A percentile compares a stretch with the other conserved stretches of the same genome.
Conservation (phyloP, 495 filamentous ascomycete species). For the Penicillium herquei region DNA sequence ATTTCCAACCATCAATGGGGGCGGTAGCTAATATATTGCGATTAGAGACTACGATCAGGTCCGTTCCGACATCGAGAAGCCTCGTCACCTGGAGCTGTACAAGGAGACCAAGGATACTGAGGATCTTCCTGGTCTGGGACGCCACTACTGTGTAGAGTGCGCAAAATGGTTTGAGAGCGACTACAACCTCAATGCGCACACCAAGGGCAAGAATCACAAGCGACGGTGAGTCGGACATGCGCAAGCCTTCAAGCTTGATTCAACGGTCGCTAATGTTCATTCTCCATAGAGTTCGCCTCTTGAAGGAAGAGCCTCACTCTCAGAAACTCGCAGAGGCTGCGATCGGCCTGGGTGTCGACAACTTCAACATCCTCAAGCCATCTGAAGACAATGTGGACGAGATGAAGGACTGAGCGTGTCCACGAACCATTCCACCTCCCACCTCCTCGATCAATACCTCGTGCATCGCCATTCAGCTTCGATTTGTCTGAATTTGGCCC, state of each 20-base stretch:
- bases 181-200: constrained; percentile 69
- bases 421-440: not conserved
- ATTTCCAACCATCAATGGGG: not conserved
- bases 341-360: constrained; percentile 62
- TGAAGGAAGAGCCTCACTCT: constrained; percentile 79
- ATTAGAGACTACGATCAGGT: constrained; percentile 85
- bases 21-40: not conserved
- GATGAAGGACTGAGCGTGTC: constrained; percentile 35
- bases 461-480: not conserved
- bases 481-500: not conserved
- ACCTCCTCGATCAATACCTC: not conserved
- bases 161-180: constrained; percentile 95
- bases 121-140: constrained; percentile 81
- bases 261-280: not conserved
- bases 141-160: constrained; percentile 88
- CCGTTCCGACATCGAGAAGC: constrained; percentile 69
- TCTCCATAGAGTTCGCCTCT: constrained; percentile 60
- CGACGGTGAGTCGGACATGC: constrained; percentile 58
- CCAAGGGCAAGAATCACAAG: constrained; percentile 88
- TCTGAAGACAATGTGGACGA: constrained; percentile 28
- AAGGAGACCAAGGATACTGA: constrained; percentile 77
- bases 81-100: constrained; percentile 74
- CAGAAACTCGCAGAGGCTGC: constrained; percentile 85
- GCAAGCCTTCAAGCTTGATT: too few species aligned
- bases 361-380: constrained; percentile 62